A percentile compares a stretch with the other conserved stretches of the same genome.
These are phyloP conservation scores for Carallia pectinifolia DNA, from an alignment of 345 rosid species.

Conservation along the genomic window DNA sequence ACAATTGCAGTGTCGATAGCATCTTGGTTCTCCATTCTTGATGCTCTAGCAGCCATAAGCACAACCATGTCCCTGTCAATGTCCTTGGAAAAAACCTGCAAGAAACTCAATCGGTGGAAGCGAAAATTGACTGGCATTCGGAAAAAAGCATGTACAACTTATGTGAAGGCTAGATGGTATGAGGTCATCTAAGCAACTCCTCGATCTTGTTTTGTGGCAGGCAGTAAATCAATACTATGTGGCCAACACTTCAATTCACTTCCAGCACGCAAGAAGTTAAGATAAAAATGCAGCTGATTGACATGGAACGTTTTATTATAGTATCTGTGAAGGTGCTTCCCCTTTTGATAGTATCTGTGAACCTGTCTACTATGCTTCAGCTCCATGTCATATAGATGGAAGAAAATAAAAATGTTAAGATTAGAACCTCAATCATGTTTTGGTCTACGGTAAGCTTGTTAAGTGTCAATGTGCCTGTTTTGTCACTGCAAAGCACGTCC, in stretches of 20 bases:
- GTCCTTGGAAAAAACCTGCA: conserved; percentile 35
- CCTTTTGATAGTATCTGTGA: no score
- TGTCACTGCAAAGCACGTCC: conserved; percentile 48
- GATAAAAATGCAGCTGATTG: background rate
- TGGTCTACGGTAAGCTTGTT: conserved; percentile 43
- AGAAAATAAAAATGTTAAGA: background rate
- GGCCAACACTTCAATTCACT: background rate
- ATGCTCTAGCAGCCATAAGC: conserved; percentile 42
- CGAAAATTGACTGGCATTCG: background rate
- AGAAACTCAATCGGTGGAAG: background rate
- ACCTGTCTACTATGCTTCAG: background rate
- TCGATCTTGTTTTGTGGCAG: background rate
- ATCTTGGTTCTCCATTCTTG: conserved; percentile 44
- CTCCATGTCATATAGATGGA: background rate
- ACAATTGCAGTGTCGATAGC: conserved; percentile 40
- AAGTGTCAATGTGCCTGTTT: conserved; percentile 41
- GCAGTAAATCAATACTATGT: no score
- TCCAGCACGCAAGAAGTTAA: background rate
- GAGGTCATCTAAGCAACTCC: background rate
- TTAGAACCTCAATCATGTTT: conserved; percentile 34
- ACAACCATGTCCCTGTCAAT: conserved; percentile 36
- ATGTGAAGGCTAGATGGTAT: background rate
- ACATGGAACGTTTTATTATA: no score
- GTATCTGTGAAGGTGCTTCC: background rate
- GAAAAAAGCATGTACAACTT: no score